phyloP scores from a whole-genome alignment of 371 early-diverging fungal genomes.

The Batrachochytrium dendrobatidis region DNA sequence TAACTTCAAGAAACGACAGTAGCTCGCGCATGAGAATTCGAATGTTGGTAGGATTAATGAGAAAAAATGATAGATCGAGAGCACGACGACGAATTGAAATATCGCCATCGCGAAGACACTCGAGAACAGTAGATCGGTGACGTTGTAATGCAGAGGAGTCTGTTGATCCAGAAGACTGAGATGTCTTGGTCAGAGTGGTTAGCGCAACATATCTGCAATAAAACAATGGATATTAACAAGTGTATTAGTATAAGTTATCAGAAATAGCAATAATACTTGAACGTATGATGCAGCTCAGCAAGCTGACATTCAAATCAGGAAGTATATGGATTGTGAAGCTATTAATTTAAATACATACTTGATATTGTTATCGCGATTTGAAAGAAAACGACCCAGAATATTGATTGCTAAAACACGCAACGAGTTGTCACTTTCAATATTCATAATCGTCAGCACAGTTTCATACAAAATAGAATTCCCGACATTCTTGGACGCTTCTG shows the following conservation, averaged over 20 bases:
- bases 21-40: constrained; percentile 90
- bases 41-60: constrained; percentile 86
- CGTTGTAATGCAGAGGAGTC: constrained; percentile 94
- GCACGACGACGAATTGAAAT: constrained; percentile 95
- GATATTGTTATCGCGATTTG: constrained; percentile 93
- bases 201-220: constrained; percentile 81
- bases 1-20: constrained; percentile 82
- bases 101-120: constrained; percentile 92
- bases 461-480: constrained; percentile 96
- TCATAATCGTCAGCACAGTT: constrained; percentile 91
- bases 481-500: constrained; percentile 90
- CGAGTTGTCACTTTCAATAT: constrained; percentile 83
- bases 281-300: too few relatives aligned
- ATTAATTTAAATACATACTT: constrained; percentile 64
- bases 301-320: neutral
- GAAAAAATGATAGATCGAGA: constrained; percentile 88
- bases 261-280: too few relatives aligned
- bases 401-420: constrained; percentile 93
- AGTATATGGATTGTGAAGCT: neutral
- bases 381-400: constrained; percentile 90
- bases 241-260: too few relatives aligned
- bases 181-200: constrained; percentile 86
- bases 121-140: constrained; percentile 90
- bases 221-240: constrained; percentile 2
- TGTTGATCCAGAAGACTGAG: constrained; percentile 42